A percentile compares a stretch with the other conserved stretches of the same genome.
phyloP scores from a whole-genome alignment of 2,329 filamentous ascomycete genomes.

The Zarea fungicola region DNA sequence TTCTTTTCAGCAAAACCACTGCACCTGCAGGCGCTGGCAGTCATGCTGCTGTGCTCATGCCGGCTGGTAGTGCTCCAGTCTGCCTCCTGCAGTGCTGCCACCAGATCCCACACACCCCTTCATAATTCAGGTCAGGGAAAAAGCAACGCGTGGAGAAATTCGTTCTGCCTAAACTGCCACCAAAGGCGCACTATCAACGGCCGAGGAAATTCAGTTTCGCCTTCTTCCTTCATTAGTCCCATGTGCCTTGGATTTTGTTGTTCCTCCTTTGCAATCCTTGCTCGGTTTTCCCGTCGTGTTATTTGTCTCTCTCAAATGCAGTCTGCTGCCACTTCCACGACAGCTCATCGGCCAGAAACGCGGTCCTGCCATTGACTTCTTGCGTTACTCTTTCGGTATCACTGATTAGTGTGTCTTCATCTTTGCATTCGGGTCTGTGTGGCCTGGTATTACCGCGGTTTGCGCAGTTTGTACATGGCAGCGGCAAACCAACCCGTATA shows the following conservation, averaged over 20 bases:
- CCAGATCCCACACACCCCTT: slow-evolving; percentile 14
- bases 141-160: slow-evolving; percentile 13
- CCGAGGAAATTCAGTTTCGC: not conserved
- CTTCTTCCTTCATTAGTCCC: slow-evolving; percentile 9
- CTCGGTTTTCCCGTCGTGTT: not conserved
- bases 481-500: slow-evolving; percentile 13
- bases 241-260: slow-evolving; percentile 1
- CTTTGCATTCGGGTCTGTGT: slow-evolving; percentile 10
- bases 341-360: not conserved
- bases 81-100: not conserved
- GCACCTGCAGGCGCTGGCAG: not conserved
- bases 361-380: not conserved
- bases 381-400: slow-evolving; percentile 2
- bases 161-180: not conserved
- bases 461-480: slow-evolving; percentile 12
- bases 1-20: not conserved
- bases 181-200: slow-evolving; percentile 2
- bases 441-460: slow-evolving; percentile 11
- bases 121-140: slow-evolving; percentile 11
- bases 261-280: not conserved
- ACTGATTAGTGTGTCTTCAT: slow-evolving; percentile 4
- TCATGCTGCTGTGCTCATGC: not conserved
- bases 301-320: slow-evolving; percentile 3
- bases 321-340: slow-evolving; percentile 1
- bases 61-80: not conserved